phyloP scores from a whole-genome alignment of 2,329 filamentous ascomycete genomes.

The Chaetomiaceae sp. region DNA sequence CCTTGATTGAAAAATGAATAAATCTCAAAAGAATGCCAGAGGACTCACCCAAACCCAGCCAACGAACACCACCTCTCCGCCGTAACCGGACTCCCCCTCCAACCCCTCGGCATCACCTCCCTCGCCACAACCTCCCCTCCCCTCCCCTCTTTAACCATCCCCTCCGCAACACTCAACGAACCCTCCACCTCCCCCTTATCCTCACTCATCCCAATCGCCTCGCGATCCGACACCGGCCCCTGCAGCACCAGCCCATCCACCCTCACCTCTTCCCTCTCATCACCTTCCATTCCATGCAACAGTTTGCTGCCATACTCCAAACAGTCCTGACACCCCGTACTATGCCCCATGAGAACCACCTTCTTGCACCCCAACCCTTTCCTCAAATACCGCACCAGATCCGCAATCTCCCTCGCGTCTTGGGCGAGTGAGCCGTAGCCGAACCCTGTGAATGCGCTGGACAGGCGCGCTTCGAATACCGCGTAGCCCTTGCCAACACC shows the following conservation, averaged over 20 bases:
- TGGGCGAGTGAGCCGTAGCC: constrained; percentile 47
- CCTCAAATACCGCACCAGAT: constrained; percentile 51
- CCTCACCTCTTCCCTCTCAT: background rate
- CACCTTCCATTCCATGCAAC: background rate
- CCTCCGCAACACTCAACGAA: constrained; percentile 46
- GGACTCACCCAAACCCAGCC: constrained; percentile 45
- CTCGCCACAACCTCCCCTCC: constrained; percentile 51
- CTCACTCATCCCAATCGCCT: constrained; percentile 50
- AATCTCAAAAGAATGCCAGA: constrained; percentile 3
- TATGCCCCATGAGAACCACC: constrained; percentile 55
- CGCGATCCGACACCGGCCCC: constrained; percentile 73
- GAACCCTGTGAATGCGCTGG: constrained; percentile 51
- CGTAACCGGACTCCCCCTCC: constrained; percentile 43
- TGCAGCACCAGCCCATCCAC: constrained; percentile 77
- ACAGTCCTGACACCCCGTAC: constrained; percentile 57
- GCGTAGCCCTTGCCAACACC: constrained; percentile 39
- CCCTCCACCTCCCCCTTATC: constrained; percentile 41
- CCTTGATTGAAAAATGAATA: background rate
- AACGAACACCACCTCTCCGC: constrained; percentile 52
- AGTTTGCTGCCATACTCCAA: constrained; percentile 45
- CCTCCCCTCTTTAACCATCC: constrained; percentile 52
- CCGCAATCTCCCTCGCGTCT: constrained; percentile 51
- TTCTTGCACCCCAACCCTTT: constrained; percentile 42
- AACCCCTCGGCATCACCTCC: constrained; percentile 38
- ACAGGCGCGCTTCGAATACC: constrained; percentile 53